Base-by-base conservation (phyloP, 306 rosid species). In the Lathyrus aphaca region DNA sequence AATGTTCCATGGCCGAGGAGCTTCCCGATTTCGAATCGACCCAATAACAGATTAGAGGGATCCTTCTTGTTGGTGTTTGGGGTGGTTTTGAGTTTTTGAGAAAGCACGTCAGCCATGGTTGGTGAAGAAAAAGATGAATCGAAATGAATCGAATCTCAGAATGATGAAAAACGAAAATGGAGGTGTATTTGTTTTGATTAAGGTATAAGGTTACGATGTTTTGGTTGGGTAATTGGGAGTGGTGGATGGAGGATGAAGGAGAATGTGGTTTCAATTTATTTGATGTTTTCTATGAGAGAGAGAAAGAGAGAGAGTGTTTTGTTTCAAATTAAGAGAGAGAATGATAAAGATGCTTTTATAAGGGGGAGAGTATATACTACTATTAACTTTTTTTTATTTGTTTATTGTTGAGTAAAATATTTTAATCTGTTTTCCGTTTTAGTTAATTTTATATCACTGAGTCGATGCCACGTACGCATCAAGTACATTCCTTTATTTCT, bases 1-100 rank as follows among this genome's bases (percentile, higher is more conserved):
- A 92, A 92, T 21, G 96, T 92, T 7, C 98, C 98, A 29, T 92
- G 98, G 14, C 98, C 96, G 0, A 92, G 89, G 5, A 92, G 88
- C 68, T 89, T 92, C 0, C 98, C 98, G 37, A 88, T 80, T 74
- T 92, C 98, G 48, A 70, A 92, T 0, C 96, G 92, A 4, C 93
- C 96, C 10, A 92, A 67, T 6, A 92, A 81, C 0, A 80, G 87
- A 5, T 64, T 81, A 9, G 79, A 68, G 27, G 65, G 44, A 1
- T 83, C 86, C 69, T 84, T 85, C 81, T 83, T 87, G 65, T 4
- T 55, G 42, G 2, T 64, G 56, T 16, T 59, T 30, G 17, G 4
- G 5, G 42, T 25, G 3, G 42, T 51, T 17, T 38, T 55, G 38
- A 18, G 12, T n/a, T 37, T 77, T 53, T 71, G 81, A 4, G 71